phyloP scores from a whole-genome alignment of 768 basidiomycete genomes.

The Tricholoma sp. region DNA sequence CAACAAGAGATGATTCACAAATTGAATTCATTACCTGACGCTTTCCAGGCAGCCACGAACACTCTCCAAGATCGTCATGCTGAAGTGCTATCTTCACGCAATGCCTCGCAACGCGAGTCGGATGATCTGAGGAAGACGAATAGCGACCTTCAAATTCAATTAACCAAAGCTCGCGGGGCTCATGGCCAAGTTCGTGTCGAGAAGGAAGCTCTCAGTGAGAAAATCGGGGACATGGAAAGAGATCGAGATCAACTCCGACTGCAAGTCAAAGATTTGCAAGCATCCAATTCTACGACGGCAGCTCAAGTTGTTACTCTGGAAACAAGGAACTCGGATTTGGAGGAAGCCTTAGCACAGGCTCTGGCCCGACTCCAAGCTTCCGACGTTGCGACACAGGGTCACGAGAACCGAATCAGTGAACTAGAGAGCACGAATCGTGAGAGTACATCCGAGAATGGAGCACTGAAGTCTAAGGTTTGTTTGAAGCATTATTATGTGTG shows the following conservation, averaged over 20 bases:
- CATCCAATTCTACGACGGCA: conserved; percentile 33
- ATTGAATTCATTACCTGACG: conserved; percentile 54
- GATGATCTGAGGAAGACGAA: conserved; percentile 69
- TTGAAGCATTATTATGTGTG: not conserved
- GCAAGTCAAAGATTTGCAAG: conserved; percentile 53
- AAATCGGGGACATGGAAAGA: conserved; percentile 50
- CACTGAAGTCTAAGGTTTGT: conserved; percentile 56
- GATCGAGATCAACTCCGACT: conserved; percentile 60
- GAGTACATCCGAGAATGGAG: conserved; percentile 48
- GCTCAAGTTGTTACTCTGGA: conserved; percentile 44
- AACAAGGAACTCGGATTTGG: conserved; percentile 53
- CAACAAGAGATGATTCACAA: conserved; percentile 51
- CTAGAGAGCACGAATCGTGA: conserved; percentile 62
- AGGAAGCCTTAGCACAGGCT: conserved; percentile 71
- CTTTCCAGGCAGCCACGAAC: conserved; percentile 46
- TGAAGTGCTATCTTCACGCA: conserved; percentile 55
- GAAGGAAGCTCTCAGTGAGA: conserved; percentile 69
- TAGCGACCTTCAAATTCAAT: conserved; percentile 64
- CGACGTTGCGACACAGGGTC: conserved; percentile 60
- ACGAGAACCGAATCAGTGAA: conserved; percentile 53
- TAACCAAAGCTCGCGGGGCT: conserved; percentile 71
- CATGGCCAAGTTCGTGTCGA: conserved; percentile 79
- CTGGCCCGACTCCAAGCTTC: conserved; percentile 65
- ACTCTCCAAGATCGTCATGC: conserved; percentile 57
- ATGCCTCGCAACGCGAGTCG: conserved; percentile 54